phyloP scores from a whole-genome alignment of 441 rosid species.

The Biscutella laevigata region DNA sequence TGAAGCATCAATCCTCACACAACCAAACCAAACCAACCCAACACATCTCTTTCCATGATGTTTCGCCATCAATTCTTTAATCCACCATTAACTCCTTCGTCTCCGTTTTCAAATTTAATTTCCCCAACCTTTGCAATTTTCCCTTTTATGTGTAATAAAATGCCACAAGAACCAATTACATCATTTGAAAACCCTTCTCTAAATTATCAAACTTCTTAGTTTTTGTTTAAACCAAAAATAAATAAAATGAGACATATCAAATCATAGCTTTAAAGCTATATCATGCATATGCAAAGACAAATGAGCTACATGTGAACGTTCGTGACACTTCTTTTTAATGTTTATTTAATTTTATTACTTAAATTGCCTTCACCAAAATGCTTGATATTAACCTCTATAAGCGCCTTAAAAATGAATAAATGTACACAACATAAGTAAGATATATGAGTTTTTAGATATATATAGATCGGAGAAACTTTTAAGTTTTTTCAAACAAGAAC shows the following conservation, averaged over 20 bases:
- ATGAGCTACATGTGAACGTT: not conserved
- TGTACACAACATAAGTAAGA: not conserved
- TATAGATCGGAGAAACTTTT: too few species aligned
- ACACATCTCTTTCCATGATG: conserved; percentile 22
- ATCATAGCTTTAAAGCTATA: conserved; percentile 6
- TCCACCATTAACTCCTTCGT: conserved; percentile 9
- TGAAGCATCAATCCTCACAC: conserved; percentile 28
- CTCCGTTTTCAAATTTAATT: not conserved
- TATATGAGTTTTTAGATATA: not conserved
- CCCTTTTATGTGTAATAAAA: not conserved
- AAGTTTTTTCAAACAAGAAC: too few species aligned
- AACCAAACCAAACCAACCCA: conserved; percentile 27
- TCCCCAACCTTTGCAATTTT: not conserved
- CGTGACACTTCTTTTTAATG: not conserved
- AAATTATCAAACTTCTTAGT: not conserved
- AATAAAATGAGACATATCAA: conserved; percentile 22
- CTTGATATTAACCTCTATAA: too few species aligned
- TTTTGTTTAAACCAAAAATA: not conserved
- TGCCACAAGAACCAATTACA: conserved; percentile 6
- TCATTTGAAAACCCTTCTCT: not conserved
- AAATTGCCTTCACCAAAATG: too few species aligned
- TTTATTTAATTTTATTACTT: too few species aligned
- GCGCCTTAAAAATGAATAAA: not conserved
- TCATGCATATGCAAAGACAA: not conserved
- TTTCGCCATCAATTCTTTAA: conserved; percentile 19